A percentile compares a stretch with the other conserved stretches of the same genome.
phyloP scores from a whole-genome alignment of 2,329 filamentous ascomycete species.

The Ophiobolus disseminans region DNA sequence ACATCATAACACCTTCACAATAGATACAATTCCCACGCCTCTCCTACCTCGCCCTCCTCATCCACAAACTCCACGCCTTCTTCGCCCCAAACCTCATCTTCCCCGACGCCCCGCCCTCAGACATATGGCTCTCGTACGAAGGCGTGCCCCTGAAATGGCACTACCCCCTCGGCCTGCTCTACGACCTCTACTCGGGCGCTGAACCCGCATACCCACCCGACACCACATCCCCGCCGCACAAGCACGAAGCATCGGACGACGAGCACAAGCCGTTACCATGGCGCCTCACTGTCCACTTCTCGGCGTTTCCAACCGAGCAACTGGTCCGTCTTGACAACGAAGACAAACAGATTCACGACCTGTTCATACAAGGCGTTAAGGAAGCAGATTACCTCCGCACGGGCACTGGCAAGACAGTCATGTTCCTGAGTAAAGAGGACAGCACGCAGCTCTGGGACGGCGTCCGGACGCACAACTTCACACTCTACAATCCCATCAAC shows the following conservation, averaged over 20 bases:
- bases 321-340: slow-evolving; percentile 64
- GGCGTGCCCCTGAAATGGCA: slow-evolving; percentile 75
- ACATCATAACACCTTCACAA: slow-evolving; percentile 6
- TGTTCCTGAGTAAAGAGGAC: slow-evolving; percentile 84
- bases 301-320: slow-evolving; percentile 64
- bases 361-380: slow-evolving; percentile 74
- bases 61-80: slow-evolving; percentile 68
- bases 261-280: slow-evolving; percentile 59
- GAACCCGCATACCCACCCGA: slow-evolving; percentile 51
- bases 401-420: slow-evolving; percentile 86
- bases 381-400: slow-evolving; percentile 89
- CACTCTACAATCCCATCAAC: slow-evolving; percentile 76
- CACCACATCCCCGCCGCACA: slow-evolving; percentile 13
- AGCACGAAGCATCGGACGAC: slow-evolving; percentile 25
- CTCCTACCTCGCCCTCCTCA: slow-evolving; percentile 72
- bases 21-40: slow-evolving; percentile 69
- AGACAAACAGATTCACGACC: slow-evolving; percentile 66
- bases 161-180: slow-evolving; percentile 72
- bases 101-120: slow-evolving; percentile 58
- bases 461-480: slow-evolving; percentile 78
- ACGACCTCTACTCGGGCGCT: slow-evolving; percentile 70
- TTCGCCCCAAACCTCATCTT: slow-evolving; percentile 66
- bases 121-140: slow-evolving; percentile 72
- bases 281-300: slow-evolving; percentile 68
- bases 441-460: slow-evolving; percentile 83